Percentiles rank a stretch among this genome's conserved stretches.
Evolutionary conservation across 371 early-diverging fungal species (phyloP).

Genomic region (Apophysomyces ossiformis): DNA sequence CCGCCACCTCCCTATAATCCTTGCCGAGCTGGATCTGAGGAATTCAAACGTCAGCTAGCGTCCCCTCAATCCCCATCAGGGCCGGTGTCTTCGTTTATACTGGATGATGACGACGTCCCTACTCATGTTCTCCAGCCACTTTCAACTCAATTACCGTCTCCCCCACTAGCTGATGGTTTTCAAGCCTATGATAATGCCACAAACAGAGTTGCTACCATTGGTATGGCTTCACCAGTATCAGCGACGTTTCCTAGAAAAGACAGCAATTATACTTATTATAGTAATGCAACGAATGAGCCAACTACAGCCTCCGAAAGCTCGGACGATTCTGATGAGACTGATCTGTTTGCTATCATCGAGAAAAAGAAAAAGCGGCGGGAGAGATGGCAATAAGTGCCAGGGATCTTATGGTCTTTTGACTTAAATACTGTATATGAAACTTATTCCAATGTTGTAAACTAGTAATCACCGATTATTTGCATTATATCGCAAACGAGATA

Average conservation of each 20-base stretch:
- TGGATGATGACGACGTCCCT: not conserved
- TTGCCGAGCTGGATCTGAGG: not conserved
- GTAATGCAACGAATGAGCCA: not conserved
- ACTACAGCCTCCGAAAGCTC: constrained; percentile 10
- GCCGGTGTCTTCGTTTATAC: not conserved
- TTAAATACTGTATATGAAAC: not conserved
- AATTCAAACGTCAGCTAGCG: not conserved
- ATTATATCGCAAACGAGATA: not conserved
- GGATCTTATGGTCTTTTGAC: not conserved
- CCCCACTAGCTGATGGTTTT: not conserved
- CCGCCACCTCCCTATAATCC: not conserved
- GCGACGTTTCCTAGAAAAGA: not conserved
- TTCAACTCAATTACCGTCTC: not conserved
- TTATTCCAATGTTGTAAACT: constrained; percentile 4
- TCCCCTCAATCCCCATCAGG: not conserved
- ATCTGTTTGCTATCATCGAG: constrained; percentile 14
- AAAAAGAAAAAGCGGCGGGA: constrained; percentile 11
- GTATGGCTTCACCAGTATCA: constrained; percentile 4
- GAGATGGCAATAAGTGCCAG: not conserved
- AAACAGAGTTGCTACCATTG: not conserved
- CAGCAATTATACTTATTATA: not conserved
- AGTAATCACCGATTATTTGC: not conserved
- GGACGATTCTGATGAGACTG: constrained; percentile 12
- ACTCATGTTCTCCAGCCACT: constrained; percentile 5
- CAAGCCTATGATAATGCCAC: constrained; percentile 5